A percentile compares a stretch with the other conserved stretches of the same genome.
Conservation (phyloP, 2,329 filamentous ascomycete genomes). For the Trichoderma afroharzianum region DNA sequence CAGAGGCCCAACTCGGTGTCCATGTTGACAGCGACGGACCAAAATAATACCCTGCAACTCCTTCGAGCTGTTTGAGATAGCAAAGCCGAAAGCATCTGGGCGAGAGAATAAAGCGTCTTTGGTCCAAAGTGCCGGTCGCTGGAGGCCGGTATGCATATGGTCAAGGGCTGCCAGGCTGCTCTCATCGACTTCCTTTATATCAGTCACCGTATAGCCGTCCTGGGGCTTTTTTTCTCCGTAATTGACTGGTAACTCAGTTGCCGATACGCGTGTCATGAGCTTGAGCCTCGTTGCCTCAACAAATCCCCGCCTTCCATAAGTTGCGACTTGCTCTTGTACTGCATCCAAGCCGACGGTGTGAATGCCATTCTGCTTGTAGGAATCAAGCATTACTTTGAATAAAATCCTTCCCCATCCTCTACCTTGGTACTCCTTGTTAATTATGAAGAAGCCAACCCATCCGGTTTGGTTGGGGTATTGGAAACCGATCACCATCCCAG, state of each 20-base stretch:
- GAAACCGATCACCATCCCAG: neutral
- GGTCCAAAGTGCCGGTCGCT: neutral
- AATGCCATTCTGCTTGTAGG: neutral
- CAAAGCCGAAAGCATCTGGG: neutral
- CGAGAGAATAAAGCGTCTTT: neutral
- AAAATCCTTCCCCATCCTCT: neutral
- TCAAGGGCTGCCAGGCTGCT: neutral
- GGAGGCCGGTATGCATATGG: neutral
- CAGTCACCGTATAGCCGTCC: neutral
- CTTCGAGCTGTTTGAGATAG: neutral
- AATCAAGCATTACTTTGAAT: neutral
- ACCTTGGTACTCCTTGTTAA: neutral
- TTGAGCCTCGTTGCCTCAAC: neutral
- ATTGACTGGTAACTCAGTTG: neutral
- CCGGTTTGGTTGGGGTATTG: neutral
- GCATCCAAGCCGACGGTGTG: neutral
- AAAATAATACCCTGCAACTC: neutral
- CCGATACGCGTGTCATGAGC: neutral
- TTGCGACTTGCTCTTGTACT: neutral
- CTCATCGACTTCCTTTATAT: neutral
- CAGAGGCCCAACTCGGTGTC: neutral
- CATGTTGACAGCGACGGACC: neutral
- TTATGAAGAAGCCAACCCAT: constrained; percentile 2
- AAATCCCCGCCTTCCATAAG: neutral
- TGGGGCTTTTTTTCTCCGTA: neutral